phyloP scores from a whole-genome alignment of 495 filamentous ascomycete genomes.

The Penicillium malachiteum region DNA sequence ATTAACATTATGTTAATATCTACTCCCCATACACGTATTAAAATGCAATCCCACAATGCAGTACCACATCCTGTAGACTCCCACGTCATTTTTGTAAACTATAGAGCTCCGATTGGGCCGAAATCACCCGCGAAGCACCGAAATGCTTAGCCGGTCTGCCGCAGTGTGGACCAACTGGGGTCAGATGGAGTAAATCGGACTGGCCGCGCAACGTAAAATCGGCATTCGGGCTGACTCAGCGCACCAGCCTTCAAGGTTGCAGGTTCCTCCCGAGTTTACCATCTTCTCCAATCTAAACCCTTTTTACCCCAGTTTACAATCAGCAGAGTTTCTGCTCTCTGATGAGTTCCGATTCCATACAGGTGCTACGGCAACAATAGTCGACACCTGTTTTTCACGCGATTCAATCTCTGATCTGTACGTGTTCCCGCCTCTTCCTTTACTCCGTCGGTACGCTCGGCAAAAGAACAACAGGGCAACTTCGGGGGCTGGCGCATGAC shows the following conservation, averaged over 20 bases:
- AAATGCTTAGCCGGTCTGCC: slow-evolving; percentile 22
- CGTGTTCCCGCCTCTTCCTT: slow-evolving; percentile 28
- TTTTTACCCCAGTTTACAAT: slow-evolving; percentile 12
- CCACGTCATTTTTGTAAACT: slow-evolving; percentile 15
- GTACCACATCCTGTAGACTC: too few species aligned
- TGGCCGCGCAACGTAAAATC: slow-evolving; percentile 6
- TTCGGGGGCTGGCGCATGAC: slow-evolving; percentile 15
- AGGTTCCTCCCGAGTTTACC: slow-evolving; percentile 21
- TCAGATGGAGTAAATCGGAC: slow-evolving; percentile 1
- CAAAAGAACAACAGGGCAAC: slow-evolving; percentile 22
- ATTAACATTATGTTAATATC: too few species aligned
- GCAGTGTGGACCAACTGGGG: background rate
- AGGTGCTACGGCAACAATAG: slow-evolving; percentile 50
- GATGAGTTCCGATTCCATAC: slow-evolving; percentile 44
- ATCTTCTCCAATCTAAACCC: slow-evolving; percentile 13
- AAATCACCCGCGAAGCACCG: slow-evolving; percentile 26
- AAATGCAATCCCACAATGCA: background rate
- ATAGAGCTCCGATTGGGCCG: slow-evolving; percentile 22
- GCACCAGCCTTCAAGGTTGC: slow-evolving; percentile 22
- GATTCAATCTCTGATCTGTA: slow-evolving; percentile 17
- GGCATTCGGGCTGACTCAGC: slow-evolving; percentile 31
- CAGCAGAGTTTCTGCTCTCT: slow-evolving; percentile 42
- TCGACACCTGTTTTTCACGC: slow-evolving; percentile 42
- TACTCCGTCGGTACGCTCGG: slow-evolving; percentile 35
- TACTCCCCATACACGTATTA: background rate